Conservation (phyloP, 805 yeast genomes). For the Cyberlindnera euphorbiae region DNA sequence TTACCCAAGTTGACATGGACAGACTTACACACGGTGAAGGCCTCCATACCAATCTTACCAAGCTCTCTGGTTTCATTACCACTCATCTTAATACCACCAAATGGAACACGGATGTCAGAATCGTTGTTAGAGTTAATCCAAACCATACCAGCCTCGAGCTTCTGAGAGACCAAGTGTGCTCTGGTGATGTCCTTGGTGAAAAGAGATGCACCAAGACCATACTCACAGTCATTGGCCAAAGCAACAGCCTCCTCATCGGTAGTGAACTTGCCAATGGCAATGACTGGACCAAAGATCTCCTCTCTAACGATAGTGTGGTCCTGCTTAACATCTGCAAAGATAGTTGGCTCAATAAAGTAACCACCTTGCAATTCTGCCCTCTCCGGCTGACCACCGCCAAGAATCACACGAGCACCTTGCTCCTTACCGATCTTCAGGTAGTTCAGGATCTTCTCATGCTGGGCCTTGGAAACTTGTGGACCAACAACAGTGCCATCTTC, state of each 20-base stretch:
- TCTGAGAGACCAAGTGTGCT: constrained; percentile 37
- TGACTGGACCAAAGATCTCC: constrained; percentile 52
- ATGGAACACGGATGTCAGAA: constrained; percentile 52
- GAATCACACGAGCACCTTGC: constrained; percentile 47
- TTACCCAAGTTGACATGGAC: constrained; percentile 62
- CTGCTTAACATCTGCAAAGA: constrained; percentile 40
- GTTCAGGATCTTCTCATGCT: constrained; percentile 41
- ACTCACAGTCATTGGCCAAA: constrained; percentile 38
- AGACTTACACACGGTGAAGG: constrained; percentile 63
- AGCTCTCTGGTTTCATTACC: constrained; percentile 62
- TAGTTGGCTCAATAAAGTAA: constrained; percentile 42
- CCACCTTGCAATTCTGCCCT: constrained; percentile 27
- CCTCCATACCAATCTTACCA: constrained; percentile 58
- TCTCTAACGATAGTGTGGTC: constrained; percentile 39
- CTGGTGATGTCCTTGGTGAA: constrained; percentile 35
- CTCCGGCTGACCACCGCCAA: constrained; percentile 39
- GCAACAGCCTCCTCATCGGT: constrained; percentile 40
- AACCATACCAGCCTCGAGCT: constrained; percentile 44
- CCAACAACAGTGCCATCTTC: constrained; percentile 42
- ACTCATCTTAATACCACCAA: constrained; percentile 65
- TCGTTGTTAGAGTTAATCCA: constrained; percentile 60
- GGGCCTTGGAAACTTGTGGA: constrained; percentile 49
- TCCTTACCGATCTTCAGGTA: constrained; percentile 45
- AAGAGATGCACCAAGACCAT: constrained; percentile 45
- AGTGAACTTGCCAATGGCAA: constrained; percentile 38